Evolutionary conservation across 2,329 filamentous ascomycete genomes (phyloP), one percentile per base, ranked within the genome.

Genomic region (Hymenoscyphus repandus): DNA sequence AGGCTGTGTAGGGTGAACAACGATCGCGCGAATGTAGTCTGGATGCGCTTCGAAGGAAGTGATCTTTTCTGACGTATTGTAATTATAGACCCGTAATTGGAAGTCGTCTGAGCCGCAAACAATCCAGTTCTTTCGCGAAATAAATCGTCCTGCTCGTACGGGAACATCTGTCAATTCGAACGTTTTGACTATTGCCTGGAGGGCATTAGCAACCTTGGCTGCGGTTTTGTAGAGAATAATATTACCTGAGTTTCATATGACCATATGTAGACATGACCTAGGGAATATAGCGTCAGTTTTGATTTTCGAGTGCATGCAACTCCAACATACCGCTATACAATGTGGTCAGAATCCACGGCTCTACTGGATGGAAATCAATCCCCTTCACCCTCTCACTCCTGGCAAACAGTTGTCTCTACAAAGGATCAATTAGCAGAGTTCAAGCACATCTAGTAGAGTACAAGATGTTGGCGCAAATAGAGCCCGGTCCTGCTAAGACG

Each of bases 61-160:
- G 65, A 97, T 93, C 80, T 96, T 97, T 73, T 99, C 93, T 54
- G 90, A 95, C 48, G 93, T 99, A 74, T 99, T 97, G 80, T 97
- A 99, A 76, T 99, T 97, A 80, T 96, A 95, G 58, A 95, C 88
- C 62, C 92, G 87, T 55, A 83, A 70, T 68, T 83, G 79, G 74
- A 95, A 99, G 74, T 96, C 90, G 74, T 95, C 89, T 61, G 86
- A 92, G 66, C 93, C 93, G 73, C 90, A 93, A 49, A 95, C 89
- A 63, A 96, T 95, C 93, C 93, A 99, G 73, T 97, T 99, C 83
- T 99, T 99, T 64, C 93, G 83, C 61, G 93, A 89, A 66, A 99
- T 83, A 71, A 99, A 99, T 63, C 93, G 88, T 66, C 93, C 93
- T 56, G 93, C 93, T 71, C 93, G 88, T 52, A 99, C 92, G 58